phyloP scores from a whole-genome alignment of 129 eudicot species.

The Chrysanthemum seticuspe region DNA sequence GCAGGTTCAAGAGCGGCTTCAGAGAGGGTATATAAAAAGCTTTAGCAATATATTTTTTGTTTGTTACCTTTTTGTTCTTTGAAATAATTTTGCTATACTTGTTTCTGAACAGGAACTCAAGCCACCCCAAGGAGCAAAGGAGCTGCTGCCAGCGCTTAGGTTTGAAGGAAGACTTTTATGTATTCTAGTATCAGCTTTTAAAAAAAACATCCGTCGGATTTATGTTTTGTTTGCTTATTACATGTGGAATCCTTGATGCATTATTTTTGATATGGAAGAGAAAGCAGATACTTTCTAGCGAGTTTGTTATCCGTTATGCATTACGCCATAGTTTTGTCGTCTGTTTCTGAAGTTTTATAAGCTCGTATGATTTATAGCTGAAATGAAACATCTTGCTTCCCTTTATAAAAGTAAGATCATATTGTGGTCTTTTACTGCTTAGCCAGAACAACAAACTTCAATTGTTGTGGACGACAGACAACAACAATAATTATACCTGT shows the following conservation, averaged over 20 bases:
- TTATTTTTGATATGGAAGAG: slow-evolving; percentile 18
- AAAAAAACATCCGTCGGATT: slow-evolving; percentile 23
- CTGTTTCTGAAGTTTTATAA: neutral
- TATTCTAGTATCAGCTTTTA: slow-evolving; percentile 13
- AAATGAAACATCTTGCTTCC: neutral
- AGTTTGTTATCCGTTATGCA: neutral
- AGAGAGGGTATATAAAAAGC: slow-evolving; percentile 54
- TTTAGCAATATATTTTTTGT: too few relatives aligned
- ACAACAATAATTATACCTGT: too few relatives aligned
- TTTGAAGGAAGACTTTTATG: slow-evolving; percentile 25
- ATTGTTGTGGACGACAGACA: too few relatives aligned
- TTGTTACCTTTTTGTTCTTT: neutral
- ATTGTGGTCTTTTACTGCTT: too few relatives aligned
- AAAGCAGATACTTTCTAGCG: slow-evolving; percentile 26
- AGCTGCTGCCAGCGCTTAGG: slow-evolving; percentile 48
- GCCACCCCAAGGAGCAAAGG: slow-evolving; percentile 68
- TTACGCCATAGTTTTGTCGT: neutral
- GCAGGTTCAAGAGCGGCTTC: slow-evolving; percentile 64
- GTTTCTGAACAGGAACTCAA: slow-evolving; percentile 44
- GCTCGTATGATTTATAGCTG: neutral
- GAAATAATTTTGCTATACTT: neutral
- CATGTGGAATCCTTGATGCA: slow-evolving; percentile 4
- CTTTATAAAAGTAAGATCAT: too few relatives aligned
- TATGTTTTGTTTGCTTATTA: slow-evolving; percentile 28
- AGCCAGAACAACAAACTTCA: too few relatives aligned